A percentile compares a stretch with the other conserved stretches of the same genome.
phyloP scores from a whole-genome alignment of 2,329 filamentous ascomycete genomes.

The Beauveria sp. region DNA sequence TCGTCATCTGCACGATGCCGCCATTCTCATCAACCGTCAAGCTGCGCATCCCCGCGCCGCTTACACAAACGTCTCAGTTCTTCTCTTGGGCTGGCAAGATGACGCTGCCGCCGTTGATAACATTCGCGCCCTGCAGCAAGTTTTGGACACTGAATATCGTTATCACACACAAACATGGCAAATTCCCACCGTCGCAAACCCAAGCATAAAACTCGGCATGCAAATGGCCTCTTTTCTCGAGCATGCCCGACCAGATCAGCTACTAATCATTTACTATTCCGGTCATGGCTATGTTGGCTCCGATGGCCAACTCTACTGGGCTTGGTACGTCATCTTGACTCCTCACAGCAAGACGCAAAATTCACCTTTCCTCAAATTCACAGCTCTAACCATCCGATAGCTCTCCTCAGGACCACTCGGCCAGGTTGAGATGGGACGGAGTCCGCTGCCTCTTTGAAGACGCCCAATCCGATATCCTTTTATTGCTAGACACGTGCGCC shows the following conservation, averaged over 20 bases:
- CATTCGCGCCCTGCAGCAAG: constrained; percentile 45
- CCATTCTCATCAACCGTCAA: constrained; percentile 58
- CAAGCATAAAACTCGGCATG: constrained; percentile 53
- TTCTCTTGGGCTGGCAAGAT: constrained; percentile 57
- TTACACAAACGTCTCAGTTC: constrained; percentile 51
- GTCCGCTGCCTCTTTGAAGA: constrained; percentile 56
- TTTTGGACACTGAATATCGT: constrained; percentile 53
- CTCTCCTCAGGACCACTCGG: constrained; percentile 43
- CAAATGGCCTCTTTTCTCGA: constrained; percentile 54
- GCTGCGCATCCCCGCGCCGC: constrained; percentile 40
- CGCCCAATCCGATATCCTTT: constrained; percentile 53
- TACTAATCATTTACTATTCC: constrained; percentile 58
- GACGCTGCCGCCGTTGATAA: constrained; percentile 47
- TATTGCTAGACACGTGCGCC: constrained; percentile 55
- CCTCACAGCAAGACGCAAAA: not conserved
- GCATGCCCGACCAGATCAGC: constrained; percentile 47
- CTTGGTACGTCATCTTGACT: constrained; percentile 41
- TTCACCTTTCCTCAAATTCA: constrained; percentile 11
- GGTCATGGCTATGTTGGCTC: constrained; percentile 51
- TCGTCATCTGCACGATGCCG: constrained; percentile 59
- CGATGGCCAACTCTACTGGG: constrained; percentile 59
- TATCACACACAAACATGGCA: constrained; percentile 53
- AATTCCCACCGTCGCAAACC: constrained; percentile 52
- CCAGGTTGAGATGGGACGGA: constrained; percentile 56
- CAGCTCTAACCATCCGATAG: constrained; percentile 42